These are phyloP conservation scores for Pseudotsuga menziesii DNA, from an alignment of 75 land plant species.

Conservation along the genomic window DNA sequence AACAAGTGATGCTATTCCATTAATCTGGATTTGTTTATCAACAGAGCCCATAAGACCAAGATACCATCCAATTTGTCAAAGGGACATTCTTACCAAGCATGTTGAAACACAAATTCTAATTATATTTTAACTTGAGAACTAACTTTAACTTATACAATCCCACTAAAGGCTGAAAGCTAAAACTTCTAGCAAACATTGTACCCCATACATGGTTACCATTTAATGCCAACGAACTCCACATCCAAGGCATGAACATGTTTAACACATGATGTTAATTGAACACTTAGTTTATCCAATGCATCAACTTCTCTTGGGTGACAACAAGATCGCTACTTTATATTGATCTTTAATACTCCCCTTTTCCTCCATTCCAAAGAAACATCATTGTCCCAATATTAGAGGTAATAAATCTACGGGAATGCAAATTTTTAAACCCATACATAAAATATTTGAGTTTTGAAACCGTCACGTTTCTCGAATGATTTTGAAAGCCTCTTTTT, in stretches of 20 bases:
- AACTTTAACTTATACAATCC: background rate
- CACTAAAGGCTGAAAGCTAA: background rate
- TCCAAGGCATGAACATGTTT: too few relatives aligned
- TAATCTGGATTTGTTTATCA: background rate
- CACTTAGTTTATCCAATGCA: background rate
- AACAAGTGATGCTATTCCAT: too few relatives aligned
- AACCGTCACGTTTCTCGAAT: slow-evolving; percentile 65
- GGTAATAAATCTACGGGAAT: background rate
- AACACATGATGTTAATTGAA: too few relatives aligned
- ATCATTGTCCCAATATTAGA: background rate
- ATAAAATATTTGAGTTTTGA: background rate
- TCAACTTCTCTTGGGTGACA: background rate
- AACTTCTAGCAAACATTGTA: too few relatives aligned
- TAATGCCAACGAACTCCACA: too few relatives aligned
- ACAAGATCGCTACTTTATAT: background rate
- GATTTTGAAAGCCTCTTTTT: slow-evolving; percentile 79
- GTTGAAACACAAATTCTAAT: background rate
- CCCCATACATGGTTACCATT: too few relatives aligned
- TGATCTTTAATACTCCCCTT: background rate
- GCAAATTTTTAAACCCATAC: background rate
- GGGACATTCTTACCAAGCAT: background rate
- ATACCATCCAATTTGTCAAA: background rate
- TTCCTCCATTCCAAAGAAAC: background rate
- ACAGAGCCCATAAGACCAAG: background rate
- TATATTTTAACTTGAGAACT: background rate